Conservation (phyloP, 306 rosid genomes). For the Begonia peltatifolia region DNA sequence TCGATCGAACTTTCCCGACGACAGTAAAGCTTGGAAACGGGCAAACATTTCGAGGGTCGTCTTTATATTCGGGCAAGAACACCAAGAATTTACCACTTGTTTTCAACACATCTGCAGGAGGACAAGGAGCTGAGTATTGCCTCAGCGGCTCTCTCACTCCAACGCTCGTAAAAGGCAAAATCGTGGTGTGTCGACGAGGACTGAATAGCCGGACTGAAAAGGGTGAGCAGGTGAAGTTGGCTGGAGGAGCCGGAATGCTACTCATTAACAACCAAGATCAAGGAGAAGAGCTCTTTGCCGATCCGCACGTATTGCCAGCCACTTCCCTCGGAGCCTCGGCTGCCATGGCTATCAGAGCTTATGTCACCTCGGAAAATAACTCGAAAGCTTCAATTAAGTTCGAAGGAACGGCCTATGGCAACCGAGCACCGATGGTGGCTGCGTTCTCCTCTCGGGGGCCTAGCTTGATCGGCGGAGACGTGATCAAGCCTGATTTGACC, state of each 20-base stretch:
- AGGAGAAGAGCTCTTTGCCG: conserved; percentile 62
- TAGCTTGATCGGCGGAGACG: conserved; percentile 22
- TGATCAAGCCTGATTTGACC: conserved; percentile 64
- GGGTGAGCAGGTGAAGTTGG: conserved; percentile 47
- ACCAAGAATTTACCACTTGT: conserved; percentile 33
- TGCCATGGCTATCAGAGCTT: conserved; percentile 20
- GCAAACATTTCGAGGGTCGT: conserved; percentile 34
- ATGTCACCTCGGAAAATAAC: conserved; percentile 4
- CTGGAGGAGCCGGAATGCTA: conserved; percentile 55
- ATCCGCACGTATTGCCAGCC: conserved; percentile 48
- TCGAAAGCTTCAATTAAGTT: conserved; percentile 41
- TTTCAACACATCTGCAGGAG: conserved; percentile 37
- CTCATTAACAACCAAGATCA: conserved; percentile 27
- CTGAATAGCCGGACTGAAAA: conserved; percentile 23
- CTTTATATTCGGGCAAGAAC: conserved; percentile 31
- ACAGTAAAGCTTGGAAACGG: conserved; percentile 49
- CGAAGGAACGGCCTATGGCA: conserved; percentile 37
- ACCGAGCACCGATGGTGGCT: conserved; percentile 43
- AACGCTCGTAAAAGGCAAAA: conserved; percentile 36
- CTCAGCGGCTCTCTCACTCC: conserved; percentile 23
- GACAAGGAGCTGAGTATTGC: conserved; percentile 28
- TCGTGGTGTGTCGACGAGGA: conserved; percentile 56
- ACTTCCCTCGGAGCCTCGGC: conserved; percentile 50
- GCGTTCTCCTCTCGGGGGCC: conserved; percentile 79
- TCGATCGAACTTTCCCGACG: conserved; percentile 43